Percentiles rank a stretch among this genome's conserved stretches.
Conservation (phyloP, 2,329 filamentous ascomycete genomes). For the Fusarium pseudocircinatum region DNA sequence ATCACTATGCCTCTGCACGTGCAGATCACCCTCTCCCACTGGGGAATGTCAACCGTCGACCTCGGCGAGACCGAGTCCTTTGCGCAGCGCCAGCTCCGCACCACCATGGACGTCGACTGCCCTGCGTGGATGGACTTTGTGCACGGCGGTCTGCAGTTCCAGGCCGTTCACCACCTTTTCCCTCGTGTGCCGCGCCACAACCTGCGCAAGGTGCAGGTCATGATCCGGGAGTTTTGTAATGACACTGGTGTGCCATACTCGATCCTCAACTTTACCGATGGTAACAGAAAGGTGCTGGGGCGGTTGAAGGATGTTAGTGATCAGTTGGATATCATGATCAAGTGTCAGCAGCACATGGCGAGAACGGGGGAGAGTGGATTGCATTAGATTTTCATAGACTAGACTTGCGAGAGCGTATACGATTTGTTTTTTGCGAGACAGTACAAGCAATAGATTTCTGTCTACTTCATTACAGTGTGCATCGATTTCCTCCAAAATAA, state of each 20-base stretch:
- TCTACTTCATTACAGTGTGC: neutral
- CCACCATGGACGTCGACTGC: constrained; percentile 79
- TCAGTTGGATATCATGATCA: constrained; percentile 68
- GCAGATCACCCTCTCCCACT: constrained; percentile 78
- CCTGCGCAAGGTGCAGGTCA: constrained; percentile 65
- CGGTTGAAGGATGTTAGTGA: constrained; percentile 66
- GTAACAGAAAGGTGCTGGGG: constrained; percentile 63
- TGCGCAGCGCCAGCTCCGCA: constrained; percentile 74
- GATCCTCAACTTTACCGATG: constrained; percentile 68
- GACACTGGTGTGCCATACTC: constrained; percentile 71
- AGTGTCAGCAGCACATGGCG: constrained; percentile 64
- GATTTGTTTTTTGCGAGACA: constrained; percentile 7
- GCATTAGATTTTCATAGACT: constrained; percentile 24
- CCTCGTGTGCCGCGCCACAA: constrained; percentile 76
- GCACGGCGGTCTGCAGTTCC: constrained; percentile 78
- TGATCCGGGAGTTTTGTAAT: constrained; percentile 71
- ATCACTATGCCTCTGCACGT: constrained; percentile 75
- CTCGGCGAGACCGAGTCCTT: constrained; percentile 73
- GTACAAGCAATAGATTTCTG: constrained; percentile 9
- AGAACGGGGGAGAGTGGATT: constrained; percentile 57
- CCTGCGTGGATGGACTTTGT: constrained; percentile 77
- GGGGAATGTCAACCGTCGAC: constrained; percentile 75
- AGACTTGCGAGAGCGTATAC: constrained; percentile 4
- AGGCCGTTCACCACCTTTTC: constrained; percentile 76
- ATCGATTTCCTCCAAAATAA: neutral